phyloP scores from a whole-genome alignment of 2,329 filamentous ascomycete species.

The Diaporthe australafricana region DNA sequence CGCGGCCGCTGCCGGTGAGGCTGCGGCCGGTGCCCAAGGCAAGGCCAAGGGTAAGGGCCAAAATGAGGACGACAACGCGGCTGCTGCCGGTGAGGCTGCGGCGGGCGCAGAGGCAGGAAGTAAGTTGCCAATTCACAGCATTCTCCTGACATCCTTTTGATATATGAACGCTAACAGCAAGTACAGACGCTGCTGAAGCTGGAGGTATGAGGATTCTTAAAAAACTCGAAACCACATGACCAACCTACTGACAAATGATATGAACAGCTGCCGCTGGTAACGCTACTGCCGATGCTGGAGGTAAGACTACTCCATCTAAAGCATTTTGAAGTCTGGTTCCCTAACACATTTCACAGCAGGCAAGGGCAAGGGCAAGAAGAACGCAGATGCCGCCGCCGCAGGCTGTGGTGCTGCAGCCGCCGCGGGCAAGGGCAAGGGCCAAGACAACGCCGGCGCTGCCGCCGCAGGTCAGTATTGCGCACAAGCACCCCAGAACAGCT shows the following conservation, averaged over 20 bases:
- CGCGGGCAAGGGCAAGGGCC: neutral
- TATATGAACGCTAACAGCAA: neutral
- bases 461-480: neutral
- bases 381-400: neutral
- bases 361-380: neutral
- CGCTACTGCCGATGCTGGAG: neutral
- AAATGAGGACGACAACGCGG: neutral
- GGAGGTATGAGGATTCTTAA: neutral
- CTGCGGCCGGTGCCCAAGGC: neutral
- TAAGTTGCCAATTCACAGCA: neutral
- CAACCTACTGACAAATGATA: neutral
- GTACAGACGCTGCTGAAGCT: neutral
- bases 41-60: neutral
- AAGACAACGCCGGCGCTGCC: neutral
- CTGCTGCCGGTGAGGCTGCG: neutral
- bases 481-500: too few relatives aligned
- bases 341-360: neutral
- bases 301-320: neutral
- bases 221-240: neutral
- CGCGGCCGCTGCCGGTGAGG: neutral
- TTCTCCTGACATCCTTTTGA: neutral
- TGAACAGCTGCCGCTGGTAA: neutral
- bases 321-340: neutral
- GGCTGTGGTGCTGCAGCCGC: neutral
- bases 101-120: neutral